phyloP scores from a whole-genome alignment of 2,329 filamentous ascomycete species.

The Aspergillus amoenus region DNA sequence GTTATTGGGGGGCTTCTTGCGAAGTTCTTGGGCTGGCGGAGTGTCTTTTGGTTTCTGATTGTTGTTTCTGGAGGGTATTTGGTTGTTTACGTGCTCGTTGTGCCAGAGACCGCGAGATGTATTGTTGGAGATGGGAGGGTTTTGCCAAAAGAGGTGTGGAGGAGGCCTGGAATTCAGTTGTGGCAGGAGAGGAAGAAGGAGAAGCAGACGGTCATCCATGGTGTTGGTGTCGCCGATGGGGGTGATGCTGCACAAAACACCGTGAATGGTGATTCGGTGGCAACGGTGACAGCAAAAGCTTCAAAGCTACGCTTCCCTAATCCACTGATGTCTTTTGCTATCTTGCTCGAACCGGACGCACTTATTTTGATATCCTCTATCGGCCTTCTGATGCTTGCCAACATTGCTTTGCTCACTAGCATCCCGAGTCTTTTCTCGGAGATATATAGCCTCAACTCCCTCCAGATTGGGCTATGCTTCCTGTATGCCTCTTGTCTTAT shows the following conservation, averaged over 20 bases:
- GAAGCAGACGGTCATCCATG: background rate
- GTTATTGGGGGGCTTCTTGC: constrained; percentile 64
- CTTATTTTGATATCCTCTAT: constrained; percentile 36
- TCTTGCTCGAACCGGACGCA: constrained; percentile 41
- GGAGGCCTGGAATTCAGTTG: constrained; percentile 21
- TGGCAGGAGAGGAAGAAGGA: background rate
- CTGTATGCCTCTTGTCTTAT: constrained; percentile 14
- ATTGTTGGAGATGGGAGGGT: constrained; percentile 29
- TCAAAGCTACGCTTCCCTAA: constrained; percentile 45
- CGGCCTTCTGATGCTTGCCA: constrained; percentile 36
- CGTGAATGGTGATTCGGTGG: background rate
- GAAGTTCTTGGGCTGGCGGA: constrained; percentile 65
- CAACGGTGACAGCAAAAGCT: constrained; percentile 17
- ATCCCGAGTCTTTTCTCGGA: constrained; percentile 39
- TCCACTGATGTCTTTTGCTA: constrained; percentile 40
- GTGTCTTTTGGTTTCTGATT: constrained; percentile 68
- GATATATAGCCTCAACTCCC: constrained; percentile 35
- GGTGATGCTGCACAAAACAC: background rate
- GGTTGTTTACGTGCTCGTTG: constrained; percentile 55
- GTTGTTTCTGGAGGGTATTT: constrained; percentile 49
- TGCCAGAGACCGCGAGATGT: constrained; percentile 51
- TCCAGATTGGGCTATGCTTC: constrained; percentile 28
- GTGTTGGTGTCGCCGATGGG: background rate
- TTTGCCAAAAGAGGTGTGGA: constrained; percentile 26
- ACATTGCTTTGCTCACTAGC: constrained; percentile 40